A percentile compares a stretch with the other conserved stretches of the same genome.
phyloP scores from a whole-genome alignment of 129 eudicot genomes.

The Deinandra increscens region DNA sequence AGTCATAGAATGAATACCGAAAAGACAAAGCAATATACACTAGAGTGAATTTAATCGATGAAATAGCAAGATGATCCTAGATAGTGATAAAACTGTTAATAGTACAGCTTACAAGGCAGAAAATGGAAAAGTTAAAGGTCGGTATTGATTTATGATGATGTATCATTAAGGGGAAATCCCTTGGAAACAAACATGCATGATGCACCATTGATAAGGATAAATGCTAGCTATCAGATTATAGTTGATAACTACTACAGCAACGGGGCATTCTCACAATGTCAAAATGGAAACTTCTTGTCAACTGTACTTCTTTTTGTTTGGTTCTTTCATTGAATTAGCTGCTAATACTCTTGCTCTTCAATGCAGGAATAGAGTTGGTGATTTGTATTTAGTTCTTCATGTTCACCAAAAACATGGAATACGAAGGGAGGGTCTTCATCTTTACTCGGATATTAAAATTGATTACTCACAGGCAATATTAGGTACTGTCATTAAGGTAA shows the following conservation, averaged over 20 bases:
- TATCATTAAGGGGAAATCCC: background rate
- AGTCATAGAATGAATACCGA: background rate
- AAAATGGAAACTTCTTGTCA: conserved; percentile 8
- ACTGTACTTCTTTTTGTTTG: conserved; percentile 16
- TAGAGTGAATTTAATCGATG: background rate
- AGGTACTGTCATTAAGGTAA: conserved; percentile 83
- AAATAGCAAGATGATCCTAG: background rate
- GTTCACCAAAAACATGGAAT: conserved; percentile 64
- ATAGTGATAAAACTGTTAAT: background rate
- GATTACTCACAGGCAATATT: conserved; percentile 89
- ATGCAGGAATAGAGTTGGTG: conserved; percentile 78
- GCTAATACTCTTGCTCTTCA: conserved; percentile 23
- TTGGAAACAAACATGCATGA: background rate
- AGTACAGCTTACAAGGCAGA: background rate
- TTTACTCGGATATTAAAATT: conserved; percentile 64
- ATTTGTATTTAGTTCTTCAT: conserved; percentile 69
- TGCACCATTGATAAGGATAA: background rate
- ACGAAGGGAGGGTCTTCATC: conserved; percentile 72
- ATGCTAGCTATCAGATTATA: background rate
- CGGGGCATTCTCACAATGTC: background rate
- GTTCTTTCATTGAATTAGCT: conserved; percentile 18
- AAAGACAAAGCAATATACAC: background rate
- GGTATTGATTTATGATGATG: background rate
- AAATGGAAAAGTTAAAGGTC: background rate
- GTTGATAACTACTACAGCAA: background rate